Percentiles rank a stretch among this genome's conserved stretches.
Evolutionary conservation across 1,284 basidiomycete genomes (phyloP).

Genomic region (Ceratobasidium papillatum): DNA sequence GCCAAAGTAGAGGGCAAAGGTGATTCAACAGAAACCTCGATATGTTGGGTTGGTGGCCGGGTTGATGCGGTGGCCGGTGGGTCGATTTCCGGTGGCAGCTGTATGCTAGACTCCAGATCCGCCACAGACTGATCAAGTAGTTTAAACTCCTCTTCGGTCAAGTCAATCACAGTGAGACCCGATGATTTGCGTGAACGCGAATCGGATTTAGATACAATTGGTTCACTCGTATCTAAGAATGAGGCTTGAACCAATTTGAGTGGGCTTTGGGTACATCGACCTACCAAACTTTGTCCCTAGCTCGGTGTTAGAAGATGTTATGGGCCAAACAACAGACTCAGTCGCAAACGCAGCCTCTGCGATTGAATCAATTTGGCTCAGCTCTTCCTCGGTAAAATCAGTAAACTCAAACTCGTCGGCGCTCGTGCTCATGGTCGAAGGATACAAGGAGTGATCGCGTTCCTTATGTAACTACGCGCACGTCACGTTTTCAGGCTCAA

Average conservation of each 20-base stretch:
- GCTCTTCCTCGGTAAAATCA: constrained; percentile 67
- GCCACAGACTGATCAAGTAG: constrained; percentile 29
- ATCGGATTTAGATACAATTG: neutral
- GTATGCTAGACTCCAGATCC: constrained; percentile 5
- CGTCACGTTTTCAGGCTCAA: constrained; percentile 1
- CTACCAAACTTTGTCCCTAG: neutral
- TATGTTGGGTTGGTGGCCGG: constrained; percentile 45
- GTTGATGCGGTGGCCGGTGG: neutral
- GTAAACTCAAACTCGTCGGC: constrained; percentile 63
- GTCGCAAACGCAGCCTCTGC: constrained; percentile 46
- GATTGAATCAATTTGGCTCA: constrained; percentile 60
- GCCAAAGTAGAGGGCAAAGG: constrained; percentile 45
- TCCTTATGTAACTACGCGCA: constrained; percentile 11
- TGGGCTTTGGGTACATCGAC: neutral
- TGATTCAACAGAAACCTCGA: constrained; percentile 49
- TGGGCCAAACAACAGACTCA: constrained; percentile 40
- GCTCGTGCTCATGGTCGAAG: constrained; percentile 48
- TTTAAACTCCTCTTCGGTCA: constrained; percentile 30
- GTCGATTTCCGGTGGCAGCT: constrained; percentile 34
- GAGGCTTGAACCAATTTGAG: neutral
- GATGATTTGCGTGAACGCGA: constrained; percentile 32
- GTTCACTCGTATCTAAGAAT: neutral
- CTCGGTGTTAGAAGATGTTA: neutral
- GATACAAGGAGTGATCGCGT: neutral
- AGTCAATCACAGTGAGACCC: constrained; percentile 14